Evolutionary conservation across 352 stramenopile genomes (phyloP).

Genomic region (Plasmopara muralis): DNA sequence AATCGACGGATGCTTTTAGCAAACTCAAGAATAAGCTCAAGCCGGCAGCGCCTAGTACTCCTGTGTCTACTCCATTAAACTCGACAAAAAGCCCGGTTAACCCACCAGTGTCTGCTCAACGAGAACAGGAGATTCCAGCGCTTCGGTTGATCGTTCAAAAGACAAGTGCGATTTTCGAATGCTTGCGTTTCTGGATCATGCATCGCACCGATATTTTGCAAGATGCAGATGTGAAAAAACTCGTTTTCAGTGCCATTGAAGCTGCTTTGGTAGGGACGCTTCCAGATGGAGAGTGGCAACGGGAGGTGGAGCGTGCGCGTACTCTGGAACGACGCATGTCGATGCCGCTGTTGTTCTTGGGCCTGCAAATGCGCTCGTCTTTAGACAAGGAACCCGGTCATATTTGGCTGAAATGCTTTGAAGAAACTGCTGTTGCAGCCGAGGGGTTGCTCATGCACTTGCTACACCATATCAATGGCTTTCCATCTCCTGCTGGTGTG

Average conservation of each 20-base stretch:
- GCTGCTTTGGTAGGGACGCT: constrained; percentile 76
- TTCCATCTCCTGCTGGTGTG: constrained; percentile 72
- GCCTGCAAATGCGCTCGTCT: constrained; percentile 77
- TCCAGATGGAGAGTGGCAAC: constrained; percentile 74
- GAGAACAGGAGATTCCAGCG: constrained; percentile 57
- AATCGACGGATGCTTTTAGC: constrained; percentile 47
- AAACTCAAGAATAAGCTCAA: constrained; percentile 75
- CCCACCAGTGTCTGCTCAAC: constrained; percentile 8
- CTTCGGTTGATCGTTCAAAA: constrained; percentile 78
- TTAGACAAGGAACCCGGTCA: constrained; percentile 66
- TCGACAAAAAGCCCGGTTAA: constrained; percentile 23
- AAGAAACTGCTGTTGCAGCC: constrained; percentile 75
- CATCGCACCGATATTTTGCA: constrained; percentile 62
- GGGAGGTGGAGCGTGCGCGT: constrained; percentile 65
- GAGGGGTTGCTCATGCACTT: constrained; percentile 82
- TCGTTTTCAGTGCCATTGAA: constrained; percentile 82
- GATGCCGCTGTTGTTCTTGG: constrained; percentile 79
- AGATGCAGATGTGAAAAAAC: constrained; percentile 73
- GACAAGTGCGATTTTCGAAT: constrained; percentile 81
- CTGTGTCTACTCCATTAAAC: constrained; percentile 34
- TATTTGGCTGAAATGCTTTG: constrained; percentile 74
- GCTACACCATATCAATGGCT: constrained; percentile 81
- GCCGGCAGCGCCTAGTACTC: constrained; percentile 16
- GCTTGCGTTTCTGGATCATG: constrained; percentile 82
- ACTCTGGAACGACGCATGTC: constrained; percentile 61